Evolutionary conservation across 768 basidiomycete genomes (phyloP), one percentile per base, ranked within the genome.

Genomic region (Gymnopilus dilepis): DNA sequence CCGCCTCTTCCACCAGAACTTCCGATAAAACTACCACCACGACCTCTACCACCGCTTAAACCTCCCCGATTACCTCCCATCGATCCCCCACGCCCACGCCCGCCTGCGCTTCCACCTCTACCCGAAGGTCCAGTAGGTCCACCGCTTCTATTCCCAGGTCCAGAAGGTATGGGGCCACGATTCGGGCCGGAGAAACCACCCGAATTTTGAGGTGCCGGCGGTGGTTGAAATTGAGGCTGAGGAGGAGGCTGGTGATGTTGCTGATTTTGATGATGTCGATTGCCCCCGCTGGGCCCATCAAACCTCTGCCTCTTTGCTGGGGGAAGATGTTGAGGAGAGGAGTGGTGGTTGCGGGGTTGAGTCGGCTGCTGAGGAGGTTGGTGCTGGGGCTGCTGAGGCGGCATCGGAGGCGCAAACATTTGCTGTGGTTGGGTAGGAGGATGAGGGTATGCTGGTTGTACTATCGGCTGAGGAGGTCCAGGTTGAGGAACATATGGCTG

Each of bases 271-370:
- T 77, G 80, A 58, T 82, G 82, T 52, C 82, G 80, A 65, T 78
- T 80, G 43, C 81, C 81, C 31, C 80, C 77, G 63, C 77, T 84
- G 1, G 91, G 91, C 4, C 88, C 89, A 71, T 97, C 95, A 70
- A 95, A 95, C 42, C 94, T 85, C 67, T 89, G 94, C 56, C 95
- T 82, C 74, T 97, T 97, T 1, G 94, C 94, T 2, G 95, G 95
- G 8, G 95, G 95, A n/a, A 89, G 80, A 69, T 93, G 90, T 67
- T 91, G 91, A 34, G 89, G 88, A 9, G 89, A 85, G 0, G 85
- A 77, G 64, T 92, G 90, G 65, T 88, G 78, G 52, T 83, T 84
- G 31, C 80, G 84, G 50, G 77, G 82, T 72, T 81, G 82, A 60
- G 78, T 81, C 34, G 77, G 79, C 72, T 81, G 82, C 62, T 80